Evolutionary conservation across 2,329 filamentous ascomycete species (phyloP).

Genomic region (Calonectria leucothoes): DNA sequence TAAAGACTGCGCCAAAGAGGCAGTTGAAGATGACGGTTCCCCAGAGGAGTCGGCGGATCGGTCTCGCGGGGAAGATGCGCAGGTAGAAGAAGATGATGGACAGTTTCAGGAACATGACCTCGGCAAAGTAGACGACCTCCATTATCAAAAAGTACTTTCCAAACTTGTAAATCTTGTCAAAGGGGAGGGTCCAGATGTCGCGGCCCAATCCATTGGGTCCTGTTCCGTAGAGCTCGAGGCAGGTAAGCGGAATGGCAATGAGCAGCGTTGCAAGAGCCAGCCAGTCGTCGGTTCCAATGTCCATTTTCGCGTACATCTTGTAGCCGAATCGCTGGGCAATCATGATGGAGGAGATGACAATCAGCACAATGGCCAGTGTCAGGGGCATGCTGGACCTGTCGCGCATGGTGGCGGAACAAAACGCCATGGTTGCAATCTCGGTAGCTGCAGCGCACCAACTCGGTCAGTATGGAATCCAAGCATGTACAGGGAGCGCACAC

Average conservation of each 20-base stretch:
- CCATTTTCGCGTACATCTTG: conserved; percentile 48
- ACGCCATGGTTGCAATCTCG: conserved; percentile 41
- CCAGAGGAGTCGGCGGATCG: conserved; percentile 55
- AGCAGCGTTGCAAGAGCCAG: conserved; percentile 44
- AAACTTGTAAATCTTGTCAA: conserved; percentile 56
- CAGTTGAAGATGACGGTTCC: conserved; percentile 53
- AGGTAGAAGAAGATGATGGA: conserved; percentile 67
- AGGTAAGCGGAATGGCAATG: conserved; percentile 45
- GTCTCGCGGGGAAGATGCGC: conserved; percentile 60
- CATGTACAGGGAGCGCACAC: not conserved
- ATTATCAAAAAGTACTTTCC: conserved; percentile 56
- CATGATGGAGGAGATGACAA: conserved; percentile 52
- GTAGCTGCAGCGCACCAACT: conserved; percentile 14
- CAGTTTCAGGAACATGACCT: conserved; percentile 60
- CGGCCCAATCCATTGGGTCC: conserved; percentile 57
- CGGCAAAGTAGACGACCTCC: conserved; percentile 58
- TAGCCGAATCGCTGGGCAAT: conserved; percentile 55
- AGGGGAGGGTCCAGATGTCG: conserved; percentile 63
- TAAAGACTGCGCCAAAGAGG: conserved; percentile 54
- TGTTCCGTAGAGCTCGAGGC: conserved; percentile 46
- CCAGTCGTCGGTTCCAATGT: conserved; percentile 54
- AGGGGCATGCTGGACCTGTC: conserved; percentile 47
- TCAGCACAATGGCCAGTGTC: conserved; percentile 47
- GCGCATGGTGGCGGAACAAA: conserved; percentile 42
- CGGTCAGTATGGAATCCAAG: not conserved